Conservation (phyloP, 805 yeast genomes). For the Cyberlindnera bimundalis region DNA sequence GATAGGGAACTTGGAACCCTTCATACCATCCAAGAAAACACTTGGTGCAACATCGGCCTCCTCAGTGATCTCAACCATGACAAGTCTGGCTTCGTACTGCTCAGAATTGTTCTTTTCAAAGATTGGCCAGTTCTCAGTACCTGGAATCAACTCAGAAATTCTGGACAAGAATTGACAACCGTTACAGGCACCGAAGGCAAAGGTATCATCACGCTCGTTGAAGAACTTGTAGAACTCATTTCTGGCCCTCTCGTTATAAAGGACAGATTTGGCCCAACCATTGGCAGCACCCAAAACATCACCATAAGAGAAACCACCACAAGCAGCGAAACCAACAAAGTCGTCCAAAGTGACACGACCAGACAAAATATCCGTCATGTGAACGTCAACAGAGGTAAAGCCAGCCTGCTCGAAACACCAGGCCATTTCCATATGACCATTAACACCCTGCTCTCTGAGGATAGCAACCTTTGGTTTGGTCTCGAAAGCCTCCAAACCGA, state of each 20-base stretch:
- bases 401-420: constrained; percentile 96
- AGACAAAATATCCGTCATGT: constrained; percentile 85
- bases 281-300: constrained; percentile 98
- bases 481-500: constrained; percentile 35
- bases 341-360: constrained; percentile 71
- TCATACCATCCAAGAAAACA: constrained; percentile 85
- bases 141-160: constrained; percentile 84
- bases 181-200: constrained; percentile 97
- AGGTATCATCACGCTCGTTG: constrained; percentile 83
- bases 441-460: constrained; percentile 97
- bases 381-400: constrained; percentile 89
- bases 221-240: constrained; percentile 76
- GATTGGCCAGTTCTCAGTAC: constrained; percentile 92
- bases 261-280: constrained; percentile 97
- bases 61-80: constrained; percentile 77
- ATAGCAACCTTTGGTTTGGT: constrained; percentile 87
- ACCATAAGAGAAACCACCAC: constrained; percentile 99
- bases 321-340: constrained; percentile 93
- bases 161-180: constrained; percentile 96
- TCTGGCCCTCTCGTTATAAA: constrained; percentile 76
- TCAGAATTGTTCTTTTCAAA: constrained; percentile 89
- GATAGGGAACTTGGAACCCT: constrained; percentile 90
- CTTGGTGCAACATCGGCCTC: constrained; percentile 44
- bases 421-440: constrained; percentile 98
- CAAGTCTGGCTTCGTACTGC: constrained; percentile 94